These are phyloP conservation scores for Hibiscus syriacus DNA, from an alignment of 345 rosid species.

Conservation along the genomic window DNA sequence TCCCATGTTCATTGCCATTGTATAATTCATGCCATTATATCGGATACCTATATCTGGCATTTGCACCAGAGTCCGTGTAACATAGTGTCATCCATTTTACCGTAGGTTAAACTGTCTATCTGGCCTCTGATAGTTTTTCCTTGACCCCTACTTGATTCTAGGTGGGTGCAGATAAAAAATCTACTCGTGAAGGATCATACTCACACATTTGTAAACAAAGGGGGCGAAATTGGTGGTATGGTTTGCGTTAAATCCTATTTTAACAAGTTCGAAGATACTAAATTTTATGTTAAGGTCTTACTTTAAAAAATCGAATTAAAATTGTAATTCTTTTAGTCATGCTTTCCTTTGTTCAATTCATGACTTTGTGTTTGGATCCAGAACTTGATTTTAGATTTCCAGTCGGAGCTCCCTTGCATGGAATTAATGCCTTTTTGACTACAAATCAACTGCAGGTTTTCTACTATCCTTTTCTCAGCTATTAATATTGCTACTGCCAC, in stretches of 20 bases:
- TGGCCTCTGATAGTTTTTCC: conserved; percentile 16
- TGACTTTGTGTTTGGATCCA: conserved; percentile 29
- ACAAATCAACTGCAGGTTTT: conserved; percentile 87
- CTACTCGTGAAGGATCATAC: conserved; percentile 93
- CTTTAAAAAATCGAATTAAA: not conserved
- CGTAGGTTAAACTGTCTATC: not conserved
- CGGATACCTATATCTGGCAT: not conserved
- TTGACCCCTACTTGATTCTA: conserved; percentile 21
- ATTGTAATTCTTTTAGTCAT: not conserved
- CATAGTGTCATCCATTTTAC: not conserved
- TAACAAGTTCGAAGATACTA: not conserved
- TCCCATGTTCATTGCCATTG: conserved; percentile 1
- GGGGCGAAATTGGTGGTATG: conserved; percentile 78
- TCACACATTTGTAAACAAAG: conserved; percentile 93
- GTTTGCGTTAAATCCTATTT: conserved; percentile 11
- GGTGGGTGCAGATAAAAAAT: conserved; percentile 91
- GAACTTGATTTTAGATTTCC: conserved; percentile 97
- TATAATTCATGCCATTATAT: not conserved
- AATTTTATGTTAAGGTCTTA: not conserved
- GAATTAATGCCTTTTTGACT: conserved; percentile 73
- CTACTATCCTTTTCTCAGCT: not conserved
- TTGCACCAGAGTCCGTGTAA: not conserved
- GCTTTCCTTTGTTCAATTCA: not conserved
- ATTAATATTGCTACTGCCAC: not conserved
- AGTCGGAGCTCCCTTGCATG: conserved; percentile 92